Percentiles rank a stretch among this genome's conserved stretches.
These are phyloP conservation scores for Pterulicium gracile DNA, from an alignment of 1,284 basidiomycete species.

Conservation along the genomic window DNA sequence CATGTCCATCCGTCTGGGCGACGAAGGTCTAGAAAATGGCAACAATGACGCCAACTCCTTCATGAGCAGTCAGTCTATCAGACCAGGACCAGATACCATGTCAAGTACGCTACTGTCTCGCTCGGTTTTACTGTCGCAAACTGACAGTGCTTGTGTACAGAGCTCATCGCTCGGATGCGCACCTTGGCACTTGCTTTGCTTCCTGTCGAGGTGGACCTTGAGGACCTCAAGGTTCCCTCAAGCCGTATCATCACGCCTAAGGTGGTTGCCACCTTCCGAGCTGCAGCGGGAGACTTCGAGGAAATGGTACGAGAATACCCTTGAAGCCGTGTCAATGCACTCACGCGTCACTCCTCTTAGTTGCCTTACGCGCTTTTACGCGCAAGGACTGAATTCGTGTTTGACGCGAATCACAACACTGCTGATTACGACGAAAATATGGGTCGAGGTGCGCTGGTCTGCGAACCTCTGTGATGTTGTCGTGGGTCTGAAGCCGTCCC, in stretches of 20 bases:
- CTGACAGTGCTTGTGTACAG: constrained; percentile 24
- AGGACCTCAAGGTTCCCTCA: constrained; percentile 50
- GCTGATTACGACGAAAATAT: constrained; percentile 83
- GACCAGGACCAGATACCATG: constrained; percentile 58
- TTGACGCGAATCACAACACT: constrained; percentile 60
- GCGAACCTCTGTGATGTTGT: constrained; percentile 6
- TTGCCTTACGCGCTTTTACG: constrained; percentile 76
- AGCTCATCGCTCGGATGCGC: constrained; percentile 72
- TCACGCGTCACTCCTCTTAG: constrained; percentile 25
- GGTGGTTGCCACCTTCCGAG: constrained; percentile 54
- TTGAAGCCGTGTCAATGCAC: background rate
- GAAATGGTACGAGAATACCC: constrained; percentile 60
- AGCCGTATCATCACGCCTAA: constrained; percentile 63
- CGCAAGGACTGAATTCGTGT: constrained; percentile 69
- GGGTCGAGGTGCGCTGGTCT: constrained; percentile 48
- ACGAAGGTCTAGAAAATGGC: constrained; percentile 21
- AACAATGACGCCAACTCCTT: background rate
- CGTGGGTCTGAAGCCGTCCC: background rate
- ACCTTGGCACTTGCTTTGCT: constrained; percentile 70
- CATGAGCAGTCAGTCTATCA: background rate
- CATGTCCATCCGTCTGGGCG: constrained; percentile 34
- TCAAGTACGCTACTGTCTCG: constrained; percentile 40
- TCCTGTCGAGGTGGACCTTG: constrained; percentile 67
- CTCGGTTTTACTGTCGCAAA: background rate
- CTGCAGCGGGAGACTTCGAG: constrained; percentile 65